These are phyloP conservation scores for Magnusiomyces tetraspermus DNA, from an alignment of 1,139 yeast species.

Conservation along the genomic window DNA sequence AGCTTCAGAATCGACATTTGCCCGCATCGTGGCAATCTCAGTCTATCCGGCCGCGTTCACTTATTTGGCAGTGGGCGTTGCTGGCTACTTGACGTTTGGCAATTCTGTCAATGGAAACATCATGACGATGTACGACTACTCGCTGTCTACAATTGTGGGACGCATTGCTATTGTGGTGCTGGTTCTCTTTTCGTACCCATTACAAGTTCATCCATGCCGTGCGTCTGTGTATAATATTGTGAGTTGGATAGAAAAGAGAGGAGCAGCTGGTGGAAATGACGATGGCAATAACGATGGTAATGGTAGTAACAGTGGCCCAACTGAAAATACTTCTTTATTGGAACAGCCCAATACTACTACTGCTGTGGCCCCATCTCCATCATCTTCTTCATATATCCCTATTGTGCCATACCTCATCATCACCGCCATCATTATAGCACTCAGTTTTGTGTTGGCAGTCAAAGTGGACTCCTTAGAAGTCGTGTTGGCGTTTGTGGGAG, in stretches of 20 bases:
- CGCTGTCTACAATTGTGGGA: conserved; percentile 50
- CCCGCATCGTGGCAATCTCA: conserved; percentile 46
- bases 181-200: conserved; percentile 82
- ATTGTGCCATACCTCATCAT: conserved; percentile 46
- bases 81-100: conserved; percentile 90
- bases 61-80: conserved; percentile 59
- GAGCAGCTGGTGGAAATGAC: too few species aligned
- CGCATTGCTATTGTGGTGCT: conserved; percentile 66
- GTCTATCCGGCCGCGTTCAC: conserved; percentile 51
- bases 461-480: conserved; percentile 71
- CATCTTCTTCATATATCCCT: conserved; percentile 4
- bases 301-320: too few species aligned
- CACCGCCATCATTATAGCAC: conserved; percentile 52
- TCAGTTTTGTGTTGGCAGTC: conserved; percentile 66
- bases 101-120: conserved; percentile 69
- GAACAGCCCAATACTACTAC: neutral
- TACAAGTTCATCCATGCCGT: conserved; percentile 88
- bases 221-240: conserved; percentile 70
- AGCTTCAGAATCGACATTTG: neutral
- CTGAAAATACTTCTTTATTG: too few species aligned
- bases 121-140: conserved; percentile 48
- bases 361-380: neutral
- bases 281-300: too few species aligned
- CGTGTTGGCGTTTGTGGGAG: conserved; percentile 86
- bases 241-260: conserved; percentile 37